A percentile compares a stretch with the other conserved stretches of the same genome.
phyloP scores from a whole-genome alignment of 2,329 filamentous ascomycete genomes.

The Arachnopeziza araneosa region DNA sequence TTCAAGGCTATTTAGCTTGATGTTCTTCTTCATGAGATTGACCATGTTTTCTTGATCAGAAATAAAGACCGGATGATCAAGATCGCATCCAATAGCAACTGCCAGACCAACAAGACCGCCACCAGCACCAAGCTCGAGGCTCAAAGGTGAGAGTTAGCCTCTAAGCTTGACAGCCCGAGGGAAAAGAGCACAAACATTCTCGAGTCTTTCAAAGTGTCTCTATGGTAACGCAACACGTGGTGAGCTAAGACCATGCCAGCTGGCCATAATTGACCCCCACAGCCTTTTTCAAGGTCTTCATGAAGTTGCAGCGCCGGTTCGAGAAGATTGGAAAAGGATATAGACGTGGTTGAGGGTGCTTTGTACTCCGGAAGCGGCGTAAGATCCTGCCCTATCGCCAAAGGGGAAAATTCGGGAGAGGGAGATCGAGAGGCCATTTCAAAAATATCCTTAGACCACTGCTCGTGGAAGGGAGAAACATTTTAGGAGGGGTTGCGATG shows the following conservation, averaged over 20 bases:
- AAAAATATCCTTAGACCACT: not conserved
- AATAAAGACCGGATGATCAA: conserved; percentile 59
- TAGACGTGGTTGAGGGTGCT: conserved; percentile 43
- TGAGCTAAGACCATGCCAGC: conserved; percentile 83
- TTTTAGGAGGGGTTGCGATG: not conserved
- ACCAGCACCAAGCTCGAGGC: conserved; percentile 86
- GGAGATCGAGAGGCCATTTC: conserved; percentile 26
- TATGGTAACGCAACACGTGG: conserved; percentile 75
- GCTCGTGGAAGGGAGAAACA: not conserved
- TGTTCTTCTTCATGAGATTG: conserved; percentile 79
- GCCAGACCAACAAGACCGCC: conserved; percentile 77
- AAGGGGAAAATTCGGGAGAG: conserved; percentile 30
- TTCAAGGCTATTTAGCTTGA: conserved; percentile 69
- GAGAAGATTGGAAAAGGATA: conserved; percentile 71
- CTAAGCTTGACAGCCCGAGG: not conserved
- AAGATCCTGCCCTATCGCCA: conserved; percentile 46
- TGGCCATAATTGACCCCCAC: conserved; percentile 91
- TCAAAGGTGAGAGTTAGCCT: conserved; percentile 33
- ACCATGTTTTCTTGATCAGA: conserved; percentile 89
- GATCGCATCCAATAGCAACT: conserved; percentile 50
- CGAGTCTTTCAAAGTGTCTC: conserved; percentile 55
- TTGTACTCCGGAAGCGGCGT: conserved; percentile 57
- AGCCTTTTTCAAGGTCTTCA: conserved; percentile 82
- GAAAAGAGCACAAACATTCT: conserved; percentile 55
- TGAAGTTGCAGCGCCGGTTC: conserved; percentile 65